Evolutionary conservation across 495 filamentous ascomycete genomes (phyloP), one percentile per base, ranked within the genome.

Genomic region (Daldinia decipiens): DNA sequence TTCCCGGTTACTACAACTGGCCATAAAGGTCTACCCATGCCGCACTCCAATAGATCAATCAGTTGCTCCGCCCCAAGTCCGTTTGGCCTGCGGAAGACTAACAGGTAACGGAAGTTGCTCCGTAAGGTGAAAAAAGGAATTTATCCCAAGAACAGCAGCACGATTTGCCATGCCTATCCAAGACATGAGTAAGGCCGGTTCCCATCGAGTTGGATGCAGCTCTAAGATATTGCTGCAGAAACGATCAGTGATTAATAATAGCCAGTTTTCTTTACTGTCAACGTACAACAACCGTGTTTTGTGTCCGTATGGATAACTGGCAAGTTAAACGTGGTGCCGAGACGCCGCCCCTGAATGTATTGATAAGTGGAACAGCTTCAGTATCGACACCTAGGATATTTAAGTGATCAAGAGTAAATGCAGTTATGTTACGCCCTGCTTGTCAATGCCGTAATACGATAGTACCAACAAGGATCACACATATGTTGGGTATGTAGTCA

Each of bases 51-150:
- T 61, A 59, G 57, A 43, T 67, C 32, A 62, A 58, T 62, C 60
- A 62, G 54, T 31, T 59, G 56, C 70, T 68, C 65, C 70, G 70
- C 65, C 60, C 63, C 60, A 60, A 56, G 45, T 62, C 65, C 70
- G 43, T 69, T 68, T 59, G 57, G 55, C 70, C 43, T 66, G 51
- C 70, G 70, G 70, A 65, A 68, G 45, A 56, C 60, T 64, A 61
- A 13, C 39, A 51, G 15, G 34, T 57, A 36, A 64, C 58, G 61
- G 51, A 54, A 40, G 54, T 62, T 66, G 36, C 43, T 61, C 36
- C 50, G 45, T n/a, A 32, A 62, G 50, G 26, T 45, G 39, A 59
- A n/a, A 43, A 51, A 58, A 51, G 47, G 51, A 62, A 31, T 65
- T 60, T 63, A 36, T 72, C 45, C 19, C 40, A 36, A 52, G 29